Percentiles rank a stretch among this genome's conserved stretches.
Conservation (phyloP, 306 rosid genomes). For the Purshia tridentata region DNA sequence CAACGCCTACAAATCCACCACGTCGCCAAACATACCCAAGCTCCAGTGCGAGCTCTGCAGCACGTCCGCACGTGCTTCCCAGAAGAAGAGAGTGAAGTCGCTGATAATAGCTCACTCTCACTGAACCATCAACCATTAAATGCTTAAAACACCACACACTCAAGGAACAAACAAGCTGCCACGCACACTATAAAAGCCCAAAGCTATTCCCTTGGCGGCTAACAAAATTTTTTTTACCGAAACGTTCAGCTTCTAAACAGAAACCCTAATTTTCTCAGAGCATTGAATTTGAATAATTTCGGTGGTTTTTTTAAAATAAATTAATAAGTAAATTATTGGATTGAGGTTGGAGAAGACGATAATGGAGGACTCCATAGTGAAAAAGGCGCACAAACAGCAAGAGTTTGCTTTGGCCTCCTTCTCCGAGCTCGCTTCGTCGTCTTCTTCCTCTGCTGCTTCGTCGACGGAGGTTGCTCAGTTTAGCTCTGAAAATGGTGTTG, state of each 20-base stretch:
- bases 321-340: neutral
- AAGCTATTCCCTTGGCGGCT: constrained; percentile 60
- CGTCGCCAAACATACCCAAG: neutral
- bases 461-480: constrained; percentile 71
- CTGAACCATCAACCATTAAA: neutral
- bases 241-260: constrained; percentile 4
- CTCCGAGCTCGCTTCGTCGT: constrained; percentile 47
- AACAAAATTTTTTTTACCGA: constrained; percentile 10
- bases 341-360: constrained; percentile 31
- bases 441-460: constrained; percentile 38
- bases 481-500: constrained; percentile 34
- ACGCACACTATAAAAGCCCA: constrained; percentile 9
- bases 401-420: constrained; percentile 60
- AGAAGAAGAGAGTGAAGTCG: neutral
- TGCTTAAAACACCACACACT: neutral
- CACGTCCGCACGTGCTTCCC: neutral
- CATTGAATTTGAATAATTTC: neutral
- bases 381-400: constrained; percentile 32
- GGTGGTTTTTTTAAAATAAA: neutral
- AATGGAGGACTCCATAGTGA: constrained; percentile 59
- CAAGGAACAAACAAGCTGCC: neutral
- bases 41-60: too few species aligned
- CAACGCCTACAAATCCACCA: neutral
- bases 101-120: neutral
- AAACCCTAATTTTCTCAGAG: constrained; percentile 66